A percentile compares a stretch with the other conserved stretches of the same genome.
phyloP scores from a whole-genome alignment of 2,329 filamentous ascomycete species.

The Penicillium decumbens region DNA sequence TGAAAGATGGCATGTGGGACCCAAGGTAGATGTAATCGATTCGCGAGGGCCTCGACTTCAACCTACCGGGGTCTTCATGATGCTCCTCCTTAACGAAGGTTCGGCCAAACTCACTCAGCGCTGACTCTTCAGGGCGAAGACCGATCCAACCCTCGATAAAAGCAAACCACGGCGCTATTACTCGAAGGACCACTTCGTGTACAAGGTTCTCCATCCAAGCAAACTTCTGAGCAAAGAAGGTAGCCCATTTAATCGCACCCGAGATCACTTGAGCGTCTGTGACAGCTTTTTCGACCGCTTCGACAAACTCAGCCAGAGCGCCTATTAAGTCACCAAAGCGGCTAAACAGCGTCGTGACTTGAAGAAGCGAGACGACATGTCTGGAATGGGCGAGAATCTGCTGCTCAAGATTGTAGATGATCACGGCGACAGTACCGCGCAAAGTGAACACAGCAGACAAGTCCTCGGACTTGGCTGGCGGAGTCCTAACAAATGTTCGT shows the following conservation, averaged over 20 bases:
- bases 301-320: conserved; percentile 35
- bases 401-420: conserved; percentile 38
- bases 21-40: conserved; percentile 52
- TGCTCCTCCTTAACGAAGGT: conserved; percentile 59
- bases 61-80: conserved; percentile 57
- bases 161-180: conserved; percentile 63
- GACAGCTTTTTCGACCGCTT: conserved; percentile 45
- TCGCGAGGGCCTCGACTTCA: conserved; percentile 57
- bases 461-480: conserved; percentile 24
- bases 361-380: conserved; percentile 32
- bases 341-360: conserved; percentile 38
- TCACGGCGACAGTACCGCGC: conserved; percentile 30
- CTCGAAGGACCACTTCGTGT: conserved; percentile 60
- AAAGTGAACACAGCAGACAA: conserved; percentile 35
- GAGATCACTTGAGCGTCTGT: conserved; percentile 61
- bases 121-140: conserved; percentile 55
- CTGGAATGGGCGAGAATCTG: conserved; percentile 28
- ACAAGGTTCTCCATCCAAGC: conserved; percentile 60
- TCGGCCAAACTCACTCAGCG: conserved; percentile 50
- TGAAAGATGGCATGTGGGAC: conserved; percentile 65
- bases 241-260: conserved; percentile 57
- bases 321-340: conserved; percentile 37
- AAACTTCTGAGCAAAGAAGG: conserved; percentile 60
- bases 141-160: conserved; percentile 72
- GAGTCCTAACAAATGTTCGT: conserved; percentile 33